phyloP scores from a whole-genome alignment of 257 asterid species.

The Hygrophila difformis region DNA sequence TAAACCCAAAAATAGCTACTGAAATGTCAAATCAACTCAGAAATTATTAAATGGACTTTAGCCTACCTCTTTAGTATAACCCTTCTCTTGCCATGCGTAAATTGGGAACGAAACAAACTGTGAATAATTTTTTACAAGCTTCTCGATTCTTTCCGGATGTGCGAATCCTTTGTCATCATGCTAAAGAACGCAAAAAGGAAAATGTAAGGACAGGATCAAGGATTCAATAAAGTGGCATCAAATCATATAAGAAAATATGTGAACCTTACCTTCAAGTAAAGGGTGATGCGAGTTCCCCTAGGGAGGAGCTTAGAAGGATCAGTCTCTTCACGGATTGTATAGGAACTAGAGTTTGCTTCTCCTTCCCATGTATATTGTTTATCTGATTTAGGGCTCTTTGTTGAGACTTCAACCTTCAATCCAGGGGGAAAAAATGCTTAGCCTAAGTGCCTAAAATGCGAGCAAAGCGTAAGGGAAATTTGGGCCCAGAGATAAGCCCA shows the following conservation, averaged over 20 bases:
- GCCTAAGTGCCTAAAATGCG: too few species aligned
- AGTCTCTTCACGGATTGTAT: constrained; percentile 84
- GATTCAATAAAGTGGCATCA: constrained; percentile 2
- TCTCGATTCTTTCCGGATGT: constrained; percentile 86
- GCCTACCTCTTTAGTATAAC: constrained; percentile 84
- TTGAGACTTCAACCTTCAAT: constrained; percentile 88
- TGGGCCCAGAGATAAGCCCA: constrained; percentile 7
- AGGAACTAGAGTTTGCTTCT: constrained; percentile 84
- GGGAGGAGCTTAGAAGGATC: constrained; percentile 84
- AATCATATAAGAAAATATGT: neutral
- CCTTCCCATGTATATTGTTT: constrained; percentile 98
- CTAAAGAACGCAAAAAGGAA: constrained; percentile 29
- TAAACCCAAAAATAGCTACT: neutral
- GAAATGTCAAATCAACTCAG: neutral
- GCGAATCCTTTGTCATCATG: constrained; percentile 91
- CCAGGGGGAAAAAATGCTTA: neutral
- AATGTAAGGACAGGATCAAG: constrained; percentile 10
- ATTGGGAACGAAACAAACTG: constrained; percentile 96
- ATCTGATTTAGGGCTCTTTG: constrained; percentile 93
- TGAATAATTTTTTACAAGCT: constrained; percentile 87
- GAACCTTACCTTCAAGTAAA: constrained; percentile 68
- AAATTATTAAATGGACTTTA: neutral
- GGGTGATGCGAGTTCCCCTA: constrained; percentile 93
- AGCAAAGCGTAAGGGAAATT: too few species aligned
- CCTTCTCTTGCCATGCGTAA: constrained; percentile 98